These are phyloP conservation scores for Penicillium sp. DNA, from an alignment of 2,329 filamentous ascomycete species.

Conservation along the genomic window DNA sequence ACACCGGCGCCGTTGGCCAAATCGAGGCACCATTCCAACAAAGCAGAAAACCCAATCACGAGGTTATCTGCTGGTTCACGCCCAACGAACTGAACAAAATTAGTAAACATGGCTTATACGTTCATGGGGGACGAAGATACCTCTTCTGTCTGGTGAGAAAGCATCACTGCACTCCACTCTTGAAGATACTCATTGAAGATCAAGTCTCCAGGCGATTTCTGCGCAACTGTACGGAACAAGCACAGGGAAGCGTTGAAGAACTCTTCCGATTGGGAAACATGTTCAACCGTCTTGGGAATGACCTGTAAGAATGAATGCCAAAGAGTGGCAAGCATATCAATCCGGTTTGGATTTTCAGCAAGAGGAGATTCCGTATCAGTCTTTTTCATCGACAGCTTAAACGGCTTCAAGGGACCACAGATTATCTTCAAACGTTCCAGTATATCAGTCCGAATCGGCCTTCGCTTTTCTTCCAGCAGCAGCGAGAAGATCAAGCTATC, in stretches of 20 bases:
- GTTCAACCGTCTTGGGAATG: conserved; percentile 40
- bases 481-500: conserved; percentile 43
- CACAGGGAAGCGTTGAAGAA: conserved; percentile 47
- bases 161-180: conserved; percentile 45
- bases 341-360: conserved; percentile 30
- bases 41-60: conserved; percentile 44
- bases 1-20: conserved; percentile 36
- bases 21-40: conserved; percentile 46
- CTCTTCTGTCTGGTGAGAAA: conserved; percentile 46
- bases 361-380: conserved; percentile 16
- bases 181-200: conserved; percentile 43
- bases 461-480: conserved; percentile 47
- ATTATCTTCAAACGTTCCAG: conserved; percentile 41
- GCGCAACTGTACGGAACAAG: conserved; percentile 45
- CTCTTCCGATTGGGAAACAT: conserved; percentile 44
- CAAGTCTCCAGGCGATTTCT: conserved; percentile 38
- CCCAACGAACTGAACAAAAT: conserved; percentile 44
- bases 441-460: conserved; percentile 39
- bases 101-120: conserved; percentile 14
- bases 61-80: conserved; percentile 46
- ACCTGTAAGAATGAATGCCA: conserved; percentile 46
- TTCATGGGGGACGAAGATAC: conserved; percentile 21
- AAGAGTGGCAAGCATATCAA: conserved; percentile 45
- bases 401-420: conserved; percentile 34
- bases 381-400: conserved; percentile 29